Evolutionary conservation across 768 basidiomycete species (phyloP).

Genomic region (Hypsizygus marmoreus): DNA sequence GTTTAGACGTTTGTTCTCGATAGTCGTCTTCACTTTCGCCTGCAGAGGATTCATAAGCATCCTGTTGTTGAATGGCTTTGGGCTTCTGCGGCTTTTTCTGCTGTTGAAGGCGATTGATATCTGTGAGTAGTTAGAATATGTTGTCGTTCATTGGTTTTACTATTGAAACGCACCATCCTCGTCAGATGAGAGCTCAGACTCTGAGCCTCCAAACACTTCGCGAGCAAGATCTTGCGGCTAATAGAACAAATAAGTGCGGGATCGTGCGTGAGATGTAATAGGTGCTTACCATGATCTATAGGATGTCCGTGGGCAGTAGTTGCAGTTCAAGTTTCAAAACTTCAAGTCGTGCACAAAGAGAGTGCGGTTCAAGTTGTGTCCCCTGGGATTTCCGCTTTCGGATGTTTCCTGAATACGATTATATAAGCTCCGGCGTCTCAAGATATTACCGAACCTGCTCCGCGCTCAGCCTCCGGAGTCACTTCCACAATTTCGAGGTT

Average conservation of each 20-base stretch:
- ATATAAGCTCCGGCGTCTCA: too few relatives aligned
- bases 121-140: constrained; percentile 21
- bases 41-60: constrained; percentile 57
- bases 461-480: too few relatives aligned
- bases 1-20: constrained; percentile 35
- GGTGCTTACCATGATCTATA: background rate
- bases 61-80: constrained; percentile 40
- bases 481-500: too few relatives aligned
- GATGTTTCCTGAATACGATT: too few relatives aligned
- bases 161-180: constrained; percentile 50
- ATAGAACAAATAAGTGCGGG: background rate
- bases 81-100: constrained; percentile 36
- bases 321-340: too few relatives aligned
- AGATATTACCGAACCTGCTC: too few relatives aligned
- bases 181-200: constrained; percentile 81
- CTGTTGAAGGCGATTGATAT: constrained; percentile 44
- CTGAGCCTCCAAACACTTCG: constrained; percentile 81
- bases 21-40: constrained; percentile 54
- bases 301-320: background rate
- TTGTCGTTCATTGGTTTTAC: background rate
- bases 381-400: too few relatives aligned
- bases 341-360: too few relatives aligned
- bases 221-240: constrained; percentile 49
- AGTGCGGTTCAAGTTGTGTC: too few relatives aligned
- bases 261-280: background rate